These are phyloP conservation scores for Podospora comata DNA, from an alignment of 495 filamentous ascomycete genomes.

Conservation along the genomic window DNA sequence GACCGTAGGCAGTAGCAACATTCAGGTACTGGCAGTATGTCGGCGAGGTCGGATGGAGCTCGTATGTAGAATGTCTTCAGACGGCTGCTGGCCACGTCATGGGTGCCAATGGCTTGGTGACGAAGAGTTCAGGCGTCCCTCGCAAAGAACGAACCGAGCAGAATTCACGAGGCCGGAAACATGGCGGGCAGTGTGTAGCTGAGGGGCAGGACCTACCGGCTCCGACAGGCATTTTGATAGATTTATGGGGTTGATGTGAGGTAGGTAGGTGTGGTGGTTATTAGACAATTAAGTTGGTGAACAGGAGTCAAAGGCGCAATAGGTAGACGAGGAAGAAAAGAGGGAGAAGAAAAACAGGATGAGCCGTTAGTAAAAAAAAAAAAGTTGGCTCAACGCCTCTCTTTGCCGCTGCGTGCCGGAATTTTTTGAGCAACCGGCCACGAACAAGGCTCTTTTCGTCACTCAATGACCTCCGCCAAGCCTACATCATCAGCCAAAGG, in stretches of 20 bases:
- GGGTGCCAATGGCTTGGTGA: conserved; percentile 20
- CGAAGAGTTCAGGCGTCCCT: neutral
- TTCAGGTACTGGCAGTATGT: neutral
- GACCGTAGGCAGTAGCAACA: neutral
- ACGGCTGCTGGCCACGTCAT: neutral
- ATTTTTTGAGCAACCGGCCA: conserved; percentile 13
- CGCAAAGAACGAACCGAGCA: neutral
- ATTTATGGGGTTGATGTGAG: conserved; percentile 16
- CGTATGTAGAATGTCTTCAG: neutral
- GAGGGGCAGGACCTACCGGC: conserved; percentile 37
- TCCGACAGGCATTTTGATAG: conserved; percentile 45
- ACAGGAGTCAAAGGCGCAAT: conserved; percentile 9
- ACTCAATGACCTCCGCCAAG: conserved; percentile 30
- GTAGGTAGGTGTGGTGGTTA: conserved; percentile 5
- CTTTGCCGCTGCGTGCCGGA: conserved; percentile 16
- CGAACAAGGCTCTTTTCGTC: conserved; percentile 6
- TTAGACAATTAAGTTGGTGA: conserved; percentile 9
- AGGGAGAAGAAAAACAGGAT: conserved; percentile 24
- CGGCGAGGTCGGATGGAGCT: neutral
- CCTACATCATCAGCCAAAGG: conserved; percentile 8
- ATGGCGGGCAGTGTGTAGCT: neutral
- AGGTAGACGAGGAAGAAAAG: conserved; percentile 13
- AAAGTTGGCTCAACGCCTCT: conserved; percentile 9
- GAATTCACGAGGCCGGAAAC: conserved; percentile 8
- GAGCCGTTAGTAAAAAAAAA: conserved; percentile 18